These are phyloP conservation scores for Gastroboletus turbinatus DNA, from an alignment of 1,284 basidiomycete species.

Conservation along the genomic window DNA sequence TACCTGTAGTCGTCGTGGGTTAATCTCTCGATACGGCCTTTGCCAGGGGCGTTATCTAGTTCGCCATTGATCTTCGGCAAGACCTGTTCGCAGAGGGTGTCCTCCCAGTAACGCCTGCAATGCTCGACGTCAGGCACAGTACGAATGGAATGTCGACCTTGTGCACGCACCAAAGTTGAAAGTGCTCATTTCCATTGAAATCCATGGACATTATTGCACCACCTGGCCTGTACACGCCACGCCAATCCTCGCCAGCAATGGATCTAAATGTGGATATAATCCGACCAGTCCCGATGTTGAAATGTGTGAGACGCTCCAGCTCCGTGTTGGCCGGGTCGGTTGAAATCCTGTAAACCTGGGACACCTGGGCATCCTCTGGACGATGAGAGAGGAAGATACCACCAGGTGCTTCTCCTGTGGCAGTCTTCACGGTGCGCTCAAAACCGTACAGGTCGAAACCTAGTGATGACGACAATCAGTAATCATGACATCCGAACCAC, in stretches of 20 bases:
- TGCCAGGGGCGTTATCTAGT: constrained; percentile 37
- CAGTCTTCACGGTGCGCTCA: constrained; percentile 19
- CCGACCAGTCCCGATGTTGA: constrained; percentile 36
- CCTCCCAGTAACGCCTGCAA: constrained; percentile 43
- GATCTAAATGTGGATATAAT: constrained; percentile 31
- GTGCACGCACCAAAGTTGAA: constrained; percentile 37
- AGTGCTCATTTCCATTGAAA: constrained; percentile 39
- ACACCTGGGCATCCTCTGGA: constrained; percentile 36
- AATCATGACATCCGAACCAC: too few relatives aligned
- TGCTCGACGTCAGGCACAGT: not conserved
- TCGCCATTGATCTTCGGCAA: constrained; percentile 36
- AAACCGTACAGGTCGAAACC: constrained; percentile 28
- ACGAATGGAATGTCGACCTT: not conserved
- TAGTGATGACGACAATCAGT: constrained; percentile 1
- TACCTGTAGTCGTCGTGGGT: constrained; percentile 38
- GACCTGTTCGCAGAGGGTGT: constrained; percentile 22
- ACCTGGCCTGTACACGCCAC: constrained; percentile 35
- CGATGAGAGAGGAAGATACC: constrained; percentile 37
- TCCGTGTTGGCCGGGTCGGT: constrained; percentile 22
- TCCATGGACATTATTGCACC: constrained; percentile 41
- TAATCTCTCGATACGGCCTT: constrained; percentile 38
- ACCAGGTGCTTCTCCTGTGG: constrained; percentile 11
- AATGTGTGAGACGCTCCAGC: constrained; percentile 38
- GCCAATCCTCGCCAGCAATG: constrained; percentile 39
- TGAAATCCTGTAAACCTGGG: constrained; percentile 37